Evolutionary conservation across 352 stramenopile species (phyloP), one percentile per base, ranked within the genome.

Genomic region (Globisporangium spinosum): DNA sequence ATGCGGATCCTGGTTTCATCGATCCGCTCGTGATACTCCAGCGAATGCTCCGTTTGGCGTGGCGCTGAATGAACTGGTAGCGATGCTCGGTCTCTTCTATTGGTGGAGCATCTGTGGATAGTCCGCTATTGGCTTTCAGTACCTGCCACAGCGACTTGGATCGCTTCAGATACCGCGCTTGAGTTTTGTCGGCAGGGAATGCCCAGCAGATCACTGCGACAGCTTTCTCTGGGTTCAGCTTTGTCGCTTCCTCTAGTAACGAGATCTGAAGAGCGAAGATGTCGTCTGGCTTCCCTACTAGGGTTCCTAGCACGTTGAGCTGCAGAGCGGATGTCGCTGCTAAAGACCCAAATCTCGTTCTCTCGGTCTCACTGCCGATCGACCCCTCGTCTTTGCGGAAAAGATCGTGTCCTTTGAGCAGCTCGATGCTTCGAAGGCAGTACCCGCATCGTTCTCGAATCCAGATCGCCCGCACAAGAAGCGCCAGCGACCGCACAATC

Each of bases 261-360:
- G 64, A 68, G 7, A 87, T 67, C 40, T 86, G 77, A 23, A 75
- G 57, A 4, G 29, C 70, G 12, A 71, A 57, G 23, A 84, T 58
- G 13, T 82, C 71, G 47, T 80, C 66, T 22, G 35, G 56, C 17
- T 71, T 66, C 9, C 58, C 67, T 53, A 55, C 64, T 5, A 78
- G 1, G 1, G 69, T 49, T 2, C 71, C 32, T 0, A 84, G 40
- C 12, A 59, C 27, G 32, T 80, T 76, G 17, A 89, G 54, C 9
- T 85, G 75, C 8, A 89, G 62, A 8, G 78, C 77, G 64, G 73
- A 85, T 34, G 58, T 79, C 23, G 75, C 78, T 40, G 73, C 69
- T n/a, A 76, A 15, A 7, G 59, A 68, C 23, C 80, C 75, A 12
- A 77, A 3, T 17, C 58, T 51, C 32, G 7, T 34, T 7, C 40